Base-by-base conservation (phyloP, 225 moss, liverwort and hornwort genomes). In the Marchantia paleacea region DNA sequence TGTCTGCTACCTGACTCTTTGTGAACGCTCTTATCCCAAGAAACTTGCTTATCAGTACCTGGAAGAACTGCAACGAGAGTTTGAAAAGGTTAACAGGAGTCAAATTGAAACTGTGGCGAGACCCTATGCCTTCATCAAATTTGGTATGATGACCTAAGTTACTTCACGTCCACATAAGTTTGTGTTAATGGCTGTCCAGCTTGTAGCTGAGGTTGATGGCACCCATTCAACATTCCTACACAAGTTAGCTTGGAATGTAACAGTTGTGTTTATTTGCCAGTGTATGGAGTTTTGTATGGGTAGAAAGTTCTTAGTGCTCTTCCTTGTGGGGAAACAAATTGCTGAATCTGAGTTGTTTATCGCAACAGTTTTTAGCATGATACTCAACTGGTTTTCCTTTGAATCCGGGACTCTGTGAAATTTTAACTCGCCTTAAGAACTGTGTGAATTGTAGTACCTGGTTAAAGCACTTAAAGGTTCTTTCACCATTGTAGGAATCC, bases 91-190 rank as follows among this genome's bases (percentile, higher is more conserved):
- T 9, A 99, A 99, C 84, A 91, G 99, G 82, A 94, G 89, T 57
- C 95, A 99, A 90, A 99, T 99, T 69, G 99, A 99, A 85, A 99
- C 99, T 75, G 99, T 99, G 28, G 99, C 99, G 55, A 92, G 99
- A 76, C 99, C 99, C 51, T 99, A 99, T 79, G 99, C 99, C 29
- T 99, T 99, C 83, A 95, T 99, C 77, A 95, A 95, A 81, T 99
- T 99, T 83, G 99, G 99, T 99, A 91, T 28, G 85, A 16, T 69
- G 58, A 7, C 61, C 48, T 77, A 3, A 2, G 24, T 19, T 30
- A 12, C 16, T 53, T 52, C 51, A 39, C 53, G 15, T 4, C 51
- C 24, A 65, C 25, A 12, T 52, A 7, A 6, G 29, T 58, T 26
- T 2, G 30, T 60, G 20, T 19, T 26, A 30, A 57, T 75, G 29